Evolutionary conservation across 225 moss, liverwort and hornwort genomes (phyloP).

Genomic region (Pleurozium schreberi): DNA sequence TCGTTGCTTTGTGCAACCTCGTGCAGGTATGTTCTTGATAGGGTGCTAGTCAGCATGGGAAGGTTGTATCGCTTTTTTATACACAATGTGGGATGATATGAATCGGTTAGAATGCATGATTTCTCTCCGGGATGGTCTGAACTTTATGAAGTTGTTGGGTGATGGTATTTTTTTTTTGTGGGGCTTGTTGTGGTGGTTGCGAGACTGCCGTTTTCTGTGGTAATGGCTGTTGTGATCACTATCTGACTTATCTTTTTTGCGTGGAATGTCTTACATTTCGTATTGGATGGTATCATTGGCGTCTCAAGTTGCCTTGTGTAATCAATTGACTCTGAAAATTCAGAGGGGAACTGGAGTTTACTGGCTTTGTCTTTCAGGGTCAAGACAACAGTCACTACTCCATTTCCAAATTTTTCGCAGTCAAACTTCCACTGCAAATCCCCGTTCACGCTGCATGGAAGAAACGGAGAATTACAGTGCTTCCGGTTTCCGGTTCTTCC

Average conservation of each 20-base stretch:
- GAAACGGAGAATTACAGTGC: neutral
- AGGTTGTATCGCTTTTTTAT: conserved; percentile 3
- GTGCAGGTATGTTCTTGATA: neutral
- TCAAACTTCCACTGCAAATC: neutral
- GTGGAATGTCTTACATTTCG: neutral
- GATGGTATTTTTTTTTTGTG: neutral
- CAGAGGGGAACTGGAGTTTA: neutral
- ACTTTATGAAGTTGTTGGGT: too few species aligned
- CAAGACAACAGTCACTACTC: too few species aligned
- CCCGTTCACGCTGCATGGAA: neutral
- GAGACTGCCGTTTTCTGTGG: too few species aligned
- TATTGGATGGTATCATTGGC: neutral
- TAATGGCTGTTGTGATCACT: too few species aligned
- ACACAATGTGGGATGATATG: neutral
- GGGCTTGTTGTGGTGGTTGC: neutral
- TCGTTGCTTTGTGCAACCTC: neutral
- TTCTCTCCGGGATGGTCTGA: neutral
- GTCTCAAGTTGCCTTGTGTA: neutral
- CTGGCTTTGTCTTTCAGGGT: neutral
- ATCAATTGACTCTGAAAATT: neutral
- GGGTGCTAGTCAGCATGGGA: neutral
- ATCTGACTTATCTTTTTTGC: neutral
- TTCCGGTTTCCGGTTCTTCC: neutral
- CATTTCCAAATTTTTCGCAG: too few species aligned
- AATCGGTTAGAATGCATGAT: neutral